These are phyloP conservation scores for Lithospermum erythrorhizon DNA, from an alignment of 257 asterid genomes.

Conservation along the genomic window DNA sequence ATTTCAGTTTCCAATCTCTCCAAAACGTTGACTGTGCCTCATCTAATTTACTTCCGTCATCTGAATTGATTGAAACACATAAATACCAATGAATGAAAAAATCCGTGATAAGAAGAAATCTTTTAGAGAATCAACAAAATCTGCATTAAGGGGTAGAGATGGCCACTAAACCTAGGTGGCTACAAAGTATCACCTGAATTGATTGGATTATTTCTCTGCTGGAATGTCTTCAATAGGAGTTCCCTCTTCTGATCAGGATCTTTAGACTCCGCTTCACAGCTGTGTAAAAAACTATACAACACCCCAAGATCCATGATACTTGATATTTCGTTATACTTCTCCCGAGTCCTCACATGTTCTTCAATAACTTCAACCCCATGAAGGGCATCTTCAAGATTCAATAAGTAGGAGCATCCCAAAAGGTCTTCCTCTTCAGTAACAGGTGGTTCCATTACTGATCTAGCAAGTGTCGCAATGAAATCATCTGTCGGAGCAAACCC, in stretches of 20 bases:
- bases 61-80: constrained; percentile 27
- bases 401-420: constrained; percentile 67
- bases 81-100: constrained; percentile 11
- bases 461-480: constrained; percentile 65
- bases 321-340: constrained; percentile 57
- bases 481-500: constrained; percentile 73
- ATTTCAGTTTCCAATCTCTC: constrained; percentile 92
- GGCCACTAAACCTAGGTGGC: constrained; percentile 9
- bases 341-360: constrained; percentile 55
- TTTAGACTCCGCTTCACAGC: constrained; percentile 53
- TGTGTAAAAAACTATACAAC: constrained; percentile 79
- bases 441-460: constrained; percentile 79
- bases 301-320: constrained; percentile 87
- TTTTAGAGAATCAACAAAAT: constrained; percentile 8
- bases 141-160: constrained; percentile 9
- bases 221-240: constrained; percentile 52
- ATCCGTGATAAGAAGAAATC: constrained; percentile 8
- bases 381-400: constrained; percentile 75
- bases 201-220: constrained; percentile 50
- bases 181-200: constrained; percentile 51
- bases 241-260: constrained; percentile 81
- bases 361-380: constrained; percentile 82
- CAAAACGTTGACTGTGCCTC: constrained; percentile 91
- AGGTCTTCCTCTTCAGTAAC: constrained; percentile 76
- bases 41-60: constrained; percentile 60